phyloP scores from a whole-genome alignment of 306 rosid species.

The Prunus campanulata region DNA sequence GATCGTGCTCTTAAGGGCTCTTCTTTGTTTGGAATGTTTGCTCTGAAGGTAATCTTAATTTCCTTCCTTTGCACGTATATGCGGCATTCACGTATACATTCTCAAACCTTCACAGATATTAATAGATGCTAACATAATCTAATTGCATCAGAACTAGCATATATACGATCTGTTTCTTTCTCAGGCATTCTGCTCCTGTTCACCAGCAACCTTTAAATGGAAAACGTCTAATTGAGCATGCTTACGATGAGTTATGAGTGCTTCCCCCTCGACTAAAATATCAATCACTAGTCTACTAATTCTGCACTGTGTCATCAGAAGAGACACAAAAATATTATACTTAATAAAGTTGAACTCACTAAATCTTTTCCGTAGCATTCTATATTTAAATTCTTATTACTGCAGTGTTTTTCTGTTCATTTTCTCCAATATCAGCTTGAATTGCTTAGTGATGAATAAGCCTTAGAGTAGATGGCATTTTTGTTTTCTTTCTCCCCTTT shows the following conservation, averaged over 20 bases:
- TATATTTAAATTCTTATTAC: not conserved
- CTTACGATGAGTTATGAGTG: not conserved
- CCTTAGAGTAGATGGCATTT: not conserved
- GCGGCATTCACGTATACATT: not conserved
- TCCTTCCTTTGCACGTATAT: not conserved
- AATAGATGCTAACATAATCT: not conserved
- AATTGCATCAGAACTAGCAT: not conserved
- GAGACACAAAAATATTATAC: not conserved
- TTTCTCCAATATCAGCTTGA: not conserved
- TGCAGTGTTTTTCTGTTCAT: not conserved
- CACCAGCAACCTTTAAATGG: not conserved
- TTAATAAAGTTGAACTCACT: not conserved
- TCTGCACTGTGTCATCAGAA: not conserved
- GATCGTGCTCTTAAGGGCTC: slow-evolving; percentile 84
- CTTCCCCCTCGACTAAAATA: not conserved
- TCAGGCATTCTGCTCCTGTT: not conserved
- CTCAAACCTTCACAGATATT: not conserved
- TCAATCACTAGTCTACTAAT: not conserved
- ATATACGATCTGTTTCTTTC: too few relatives aligned
- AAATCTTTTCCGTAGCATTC: not conserved
- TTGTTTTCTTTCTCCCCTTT: not conserved
- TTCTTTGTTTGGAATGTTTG: slow-evolving; percentile 94
- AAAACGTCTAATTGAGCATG: not conserved
- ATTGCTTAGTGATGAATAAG: not conserved
- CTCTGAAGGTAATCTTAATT: slow-evolving; percentile 63